A percentile compares a stretch with the other conserved stretches of the same genome.
phyloP scores from a whole-genome alignment of 148 eudicot genomes.

The Fallopia convolvulus region DNA sequence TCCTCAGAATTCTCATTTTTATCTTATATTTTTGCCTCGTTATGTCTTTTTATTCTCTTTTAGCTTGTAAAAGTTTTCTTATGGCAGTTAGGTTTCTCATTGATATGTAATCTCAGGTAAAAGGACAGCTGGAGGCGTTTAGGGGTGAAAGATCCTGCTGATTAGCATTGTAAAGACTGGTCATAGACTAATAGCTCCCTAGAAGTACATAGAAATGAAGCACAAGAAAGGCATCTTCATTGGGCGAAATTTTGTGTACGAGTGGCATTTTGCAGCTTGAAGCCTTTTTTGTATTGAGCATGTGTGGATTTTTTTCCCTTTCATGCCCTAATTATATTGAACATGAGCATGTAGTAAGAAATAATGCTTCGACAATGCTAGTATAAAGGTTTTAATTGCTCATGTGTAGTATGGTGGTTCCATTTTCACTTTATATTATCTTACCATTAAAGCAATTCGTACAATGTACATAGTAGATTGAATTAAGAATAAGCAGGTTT shows the following conservation, averaged over 20 bases:
- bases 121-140: not conserved
- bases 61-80: not conserved
- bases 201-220: not conserved
- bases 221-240: not conserved
- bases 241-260: not conserved
- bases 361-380: not conserved
- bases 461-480: no score
- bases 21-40: no score
- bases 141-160: not conserved
- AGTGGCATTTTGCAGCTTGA: not conserved
- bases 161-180: not conserved
- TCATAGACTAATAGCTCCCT: not conserved
- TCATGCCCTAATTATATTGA: not conserved
- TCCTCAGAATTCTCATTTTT: no score
- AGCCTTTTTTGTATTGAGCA: not conserved
- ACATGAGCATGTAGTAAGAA: not conserved
- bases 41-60: no score
- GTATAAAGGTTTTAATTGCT: not conserved
- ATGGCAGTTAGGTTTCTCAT: not conserved
- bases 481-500: no score
- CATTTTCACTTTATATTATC: no score
- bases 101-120: not conserved
- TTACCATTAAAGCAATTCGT: no score
- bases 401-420: no score
- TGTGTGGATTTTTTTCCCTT: not conserved